Evolutionary conservation across 2,329 filamentous ascomycete genomes (phyloP), one percentile per base, ranked within the genome.

Genomic region (Exophiala dermatitidis): DNA sequence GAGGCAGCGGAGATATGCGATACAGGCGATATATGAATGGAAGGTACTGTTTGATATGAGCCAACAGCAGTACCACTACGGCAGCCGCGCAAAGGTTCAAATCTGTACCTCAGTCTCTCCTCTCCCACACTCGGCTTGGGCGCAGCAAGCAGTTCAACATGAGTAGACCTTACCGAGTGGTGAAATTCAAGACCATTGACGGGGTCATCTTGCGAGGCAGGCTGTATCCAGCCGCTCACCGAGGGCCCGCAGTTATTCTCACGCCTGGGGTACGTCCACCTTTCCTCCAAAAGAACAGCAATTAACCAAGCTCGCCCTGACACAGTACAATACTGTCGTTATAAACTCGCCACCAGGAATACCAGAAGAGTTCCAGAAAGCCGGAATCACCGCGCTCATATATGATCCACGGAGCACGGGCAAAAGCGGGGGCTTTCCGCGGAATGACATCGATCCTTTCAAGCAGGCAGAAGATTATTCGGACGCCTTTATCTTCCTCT

Each of bases 401-500:
- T 69, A 66, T 51, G 67, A 69, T 53, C 59, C 66, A 1, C 62
- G 65, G 29, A 56, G 33, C 41, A 48, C 58, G 4, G 67, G 67
- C 12, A 43, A 50, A 8, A 67, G 65, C 55, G 66, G 63, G 4
- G 67, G 67, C 12, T 28, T 41, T 7, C 67, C 67, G 5, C 64
- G 67, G 43, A 64, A 65, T 52, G 59, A 69, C 34, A 57, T 67
- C 19, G 58, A 68, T 48, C 65, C 66, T 5, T 26, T 54, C 29
- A 56, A 62, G 45, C 60, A 68, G 32, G 58, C 64, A 2, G 57
- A 62, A 10, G 70, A 72, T 60, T 65, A 63, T 46, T 64, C 57
- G 1, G 69, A 71, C 41, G 67, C 67, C 0, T 40, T 71, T 19
- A 68, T n/a, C 7, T 36, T 36, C 33, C 33, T 36, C 33, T 7